Evolutionary conservation across 164 flowering plant genomes (phyloP).

Genomic region (Sextonia rubra): DNA sequence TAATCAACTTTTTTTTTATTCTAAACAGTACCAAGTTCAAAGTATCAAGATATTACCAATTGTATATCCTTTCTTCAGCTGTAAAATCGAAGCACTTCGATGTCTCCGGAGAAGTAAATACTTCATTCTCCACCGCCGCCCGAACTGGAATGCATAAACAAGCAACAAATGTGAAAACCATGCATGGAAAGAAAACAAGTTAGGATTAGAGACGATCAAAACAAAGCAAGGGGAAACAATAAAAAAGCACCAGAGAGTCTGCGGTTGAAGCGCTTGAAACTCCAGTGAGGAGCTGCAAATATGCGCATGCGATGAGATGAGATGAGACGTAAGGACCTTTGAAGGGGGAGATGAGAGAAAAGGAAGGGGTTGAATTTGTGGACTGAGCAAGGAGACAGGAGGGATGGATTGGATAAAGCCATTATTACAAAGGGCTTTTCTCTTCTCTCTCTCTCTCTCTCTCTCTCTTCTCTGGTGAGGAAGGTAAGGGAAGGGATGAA

Average conservation of each 20-base stretch:
- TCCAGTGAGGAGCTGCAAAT: constrained; percentile 19
- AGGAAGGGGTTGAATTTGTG: constrained; percentile 23
- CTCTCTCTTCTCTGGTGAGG: too few relatives aligned
- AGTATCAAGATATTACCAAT: constrained; percentile 46
- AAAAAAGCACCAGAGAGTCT: constrained; percentile 26
- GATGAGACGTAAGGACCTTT: constrained; percentile 32
- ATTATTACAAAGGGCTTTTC: too few relatives aligned
- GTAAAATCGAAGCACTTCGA: constrained; percentile 78
- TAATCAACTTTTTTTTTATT: too few relatives aligned
- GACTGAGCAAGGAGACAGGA: constrained; percentile 27
- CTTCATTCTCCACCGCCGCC: constrained; percentile 50
- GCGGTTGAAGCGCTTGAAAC: constrained; percentile 21
- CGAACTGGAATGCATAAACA: constrained; percentile 14
- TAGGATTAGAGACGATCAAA: too few relatives aligned
- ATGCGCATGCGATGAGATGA: constrained; percentile 38
- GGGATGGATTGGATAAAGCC: constrained; percentile 34
- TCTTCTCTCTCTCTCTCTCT: too few relatives aligned
- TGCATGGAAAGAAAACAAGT: too few relatives aligned
- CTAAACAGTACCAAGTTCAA: not conserved
- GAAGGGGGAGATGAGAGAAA: constrained; percentile 23
- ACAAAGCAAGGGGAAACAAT: too few relatives aligned
- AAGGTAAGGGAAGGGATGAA: not conserved
- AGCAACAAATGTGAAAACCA: not conserved
- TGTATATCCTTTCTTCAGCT: constrained; percentile 80
- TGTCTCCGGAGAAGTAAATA: constrained; percentile 66